phyloP scores from a whole-genome alignment of 345 rosid genomes.

The Durio zibethinus region DNA sequence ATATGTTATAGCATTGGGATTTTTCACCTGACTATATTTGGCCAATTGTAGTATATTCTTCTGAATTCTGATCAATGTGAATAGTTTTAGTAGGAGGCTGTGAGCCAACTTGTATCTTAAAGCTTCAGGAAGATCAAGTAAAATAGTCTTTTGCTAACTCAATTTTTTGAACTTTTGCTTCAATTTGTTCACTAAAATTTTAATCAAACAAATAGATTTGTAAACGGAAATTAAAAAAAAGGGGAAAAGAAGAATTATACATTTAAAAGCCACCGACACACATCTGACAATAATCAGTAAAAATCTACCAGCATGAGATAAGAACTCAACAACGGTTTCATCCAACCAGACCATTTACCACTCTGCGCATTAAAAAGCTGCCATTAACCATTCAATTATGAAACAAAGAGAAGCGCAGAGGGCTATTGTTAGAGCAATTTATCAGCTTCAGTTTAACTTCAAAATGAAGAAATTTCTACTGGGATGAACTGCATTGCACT shows the following conservation, averaged over 20 bases:
- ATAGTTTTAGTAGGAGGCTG: neutral
- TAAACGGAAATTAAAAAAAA: neutral
- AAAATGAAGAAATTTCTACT: neutral
- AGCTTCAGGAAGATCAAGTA: neutral
- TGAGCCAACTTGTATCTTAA: neutral
- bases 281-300: neutral
- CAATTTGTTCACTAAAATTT: neutral
- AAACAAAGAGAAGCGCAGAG: neutral
- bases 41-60: neutral
- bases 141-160: neutral
- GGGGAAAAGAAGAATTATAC: neutral
- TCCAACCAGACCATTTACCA: neutral
- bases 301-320: neutral
- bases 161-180: neutral
- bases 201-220: neutral
- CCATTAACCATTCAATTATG: neutral
- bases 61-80: neutral
- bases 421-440: neutral
- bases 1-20: neutral
- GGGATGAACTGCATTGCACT: neutral
- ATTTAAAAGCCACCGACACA: too few relatives aligned
- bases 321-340: neutral
- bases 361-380: neutral
- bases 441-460: neutral
- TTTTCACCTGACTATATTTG: neutral